phyloP scores from a whole-genome alignment of 805 yeast species.

The Vanderwaltozyma polyspora region DNA sequence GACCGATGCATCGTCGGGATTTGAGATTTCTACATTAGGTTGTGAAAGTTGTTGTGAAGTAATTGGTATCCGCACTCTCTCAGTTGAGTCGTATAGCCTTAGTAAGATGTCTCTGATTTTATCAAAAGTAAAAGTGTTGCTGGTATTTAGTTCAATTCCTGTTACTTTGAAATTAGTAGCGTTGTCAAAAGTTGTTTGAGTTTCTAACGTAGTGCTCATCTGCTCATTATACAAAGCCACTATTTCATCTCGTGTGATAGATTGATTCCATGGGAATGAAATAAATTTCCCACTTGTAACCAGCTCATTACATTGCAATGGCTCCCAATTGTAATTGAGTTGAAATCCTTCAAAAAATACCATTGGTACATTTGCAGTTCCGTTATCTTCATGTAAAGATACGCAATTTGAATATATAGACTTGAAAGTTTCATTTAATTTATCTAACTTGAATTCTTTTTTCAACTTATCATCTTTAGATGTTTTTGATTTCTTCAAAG shows the following conservation, averaged over 20 bases:
- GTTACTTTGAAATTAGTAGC: too few relatives aligned
- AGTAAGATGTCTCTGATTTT: too few relatives aligned
- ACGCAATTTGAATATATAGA: slow-evolving; percentile 4
- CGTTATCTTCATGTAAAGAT: not conserved
- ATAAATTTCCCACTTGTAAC: slow-evolving; percentile 8
- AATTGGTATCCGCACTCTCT: too few relatives aligned
- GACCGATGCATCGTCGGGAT: too few relatives aligned
- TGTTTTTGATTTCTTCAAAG: slow-evolving; percentile 1
- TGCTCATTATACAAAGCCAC: too few relatives aligned
- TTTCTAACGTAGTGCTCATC: too few relatives aligned
- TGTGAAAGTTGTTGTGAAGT: too few relatives aligned
- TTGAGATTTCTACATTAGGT: too few relatives aligned
- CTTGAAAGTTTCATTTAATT: slow-evolving; percentile 7
- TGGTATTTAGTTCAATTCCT: too few relatives aligned
- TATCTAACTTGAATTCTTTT: slow-evolving; percentile 6
- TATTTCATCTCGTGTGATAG: slow-evolving; percentile 9
- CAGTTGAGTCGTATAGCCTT: too few relatives aligned
- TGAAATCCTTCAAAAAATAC: slow-evolving; percentile 16
- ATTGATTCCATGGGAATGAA: slow-evolving; percentile 16
- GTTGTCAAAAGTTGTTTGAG: too few relatives aligned
- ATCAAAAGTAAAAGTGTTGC: too few relatives aligned
- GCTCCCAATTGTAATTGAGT: slow-evolving; percentile 16
- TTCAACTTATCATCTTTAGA: slow-evolving; percentile 6
- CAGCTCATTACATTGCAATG: slow-evolving; percentile 5
- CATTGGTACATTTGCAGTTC: slow-evolving; percentile 5